Conservation (phyloP, 495 filamentous ascomycete species). For the Penicillium soppii region DNA sequence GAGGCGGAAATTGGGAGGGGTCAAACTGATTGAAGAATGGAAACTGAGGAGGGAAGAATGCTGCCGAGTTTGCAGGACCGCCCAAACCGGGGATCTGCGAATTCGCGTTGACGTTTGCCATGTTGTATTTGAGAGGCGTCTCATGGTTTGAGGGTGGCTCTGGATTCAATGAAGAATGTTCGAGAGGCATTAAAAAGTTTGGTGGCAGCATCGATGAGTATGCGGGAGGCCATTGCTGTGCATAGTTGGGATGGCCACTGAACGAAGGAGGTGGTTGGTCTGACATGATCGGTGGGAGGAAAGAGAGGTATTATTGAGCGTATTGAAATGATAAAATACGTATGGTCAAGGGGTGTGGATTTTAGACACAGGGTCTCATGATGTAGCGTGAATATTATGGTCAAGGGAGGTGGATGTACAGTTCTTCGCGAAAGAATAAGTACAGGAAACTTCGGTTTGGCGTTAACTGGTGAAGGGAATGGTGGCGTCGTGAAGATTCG, state of each 20-base stretch:
- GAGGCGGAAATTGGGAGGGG: slow-evolving; percentile 24
- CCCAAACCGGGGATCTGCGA: slow-evolving; percentile 25
- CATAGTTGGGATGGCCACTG: slow-evolving; percentile 38
- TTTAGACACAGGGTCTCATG: slow-evolving; percentile 5
- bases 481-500: too few relatives aligned
- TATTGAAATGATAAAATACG: neutral
- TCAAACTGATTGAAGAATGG: slow-evolving; percentile 30
- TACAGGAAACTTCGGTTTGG: neutral
- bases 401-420: neutral
- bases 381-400: neutral
- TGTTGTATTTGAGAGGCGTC: slow-evolving; percentile 21
- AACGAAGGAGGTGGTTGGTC: slow-evolving; percentile 56
- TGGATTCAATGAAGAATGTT: slow-evolving; percentile 11
- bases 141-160: slow-evolving; percentile 2
- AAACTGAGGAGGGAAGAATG: slow-evolving; percentile 33
- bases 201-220: slow-evolving; percentile 25
- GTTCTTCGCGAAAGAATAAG: neutral
- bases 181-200: slow-evolving; percentile 21
- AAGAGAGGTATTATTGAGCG: neutral
- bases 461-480: neutral
- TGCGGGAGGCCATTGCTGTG: slow-evolving; percentile 33
- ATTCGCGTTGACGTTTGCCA: slow-evolving; percentile 28
- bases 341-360: neutral
- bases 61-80: slow-evolving; percentile 14
- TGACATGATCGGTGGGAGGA: slow-evolving; percentile 43